A percentile compares a stretch with the other conserved stretches of the same genome.
Evolutionary conservation across 2,329 filamentous ascomycete species (phyloP).

Genomic region (Zymoseptoria passerinii): DNA sequence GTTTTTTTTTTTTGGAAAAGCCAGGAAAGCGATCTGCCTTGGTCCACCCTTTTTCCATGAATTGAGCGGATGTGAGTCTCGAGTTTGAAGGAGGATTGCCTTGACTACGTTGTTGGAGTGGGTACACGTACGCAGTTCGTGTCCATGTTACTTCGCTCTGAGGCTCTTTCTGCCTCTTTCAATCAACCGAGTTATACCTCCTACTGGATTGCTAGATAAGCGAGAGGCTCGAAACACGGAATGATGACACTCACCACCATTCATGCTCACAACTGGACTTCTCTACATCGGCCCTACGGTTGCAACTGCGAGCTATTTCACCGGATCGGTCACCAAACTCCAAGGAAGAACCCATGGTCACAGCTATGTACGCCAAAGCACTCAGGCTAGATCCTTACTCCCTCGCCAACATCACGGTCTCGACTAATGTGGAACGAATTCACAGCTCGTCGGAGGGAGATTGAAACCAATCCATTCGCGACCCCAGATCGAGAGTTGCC

Average conservation of each 20-base stretch:
- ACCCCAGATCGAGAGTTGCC: slow-evolving; percentile 18
- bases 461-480: slow-evolving; percentile 15
- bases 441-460: slow-evolving; percentile 7
- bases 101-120: too few relatives aligned
- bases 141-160: too few relatives aligned
- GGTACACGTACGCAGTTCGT: too few relatives aligned
- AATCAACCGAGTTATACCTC: too few relatives aligned
- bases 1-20: too few relatives aligned
- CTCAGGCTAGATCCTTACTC: slow-evolving; percentile 8
- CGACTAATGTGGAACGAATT: slow-evolving; percentile 16
- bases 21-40: too few relatives aligned
- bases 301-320: slow-evolving; percentile 12
- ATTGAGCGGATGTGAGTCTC: too few relatives aligned
- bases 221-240: slow-evolving; percentile 2
- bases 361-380: slow-evolving; percentile 11
- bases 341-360: slow-evolving; percentile 13
- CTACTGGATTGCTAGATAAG: slow-evolving; percentile 5
- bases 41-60: too few relatives aligned
- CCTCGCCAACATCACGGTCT: slow-evolving; percentile 9
- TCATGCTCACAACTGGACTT: slow-evolving; percentile 14
- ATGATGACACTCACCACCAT: slow-evolving; percentile 4
- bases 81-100: too few relatives aligned
- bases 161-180: slow-evolving; percentile 14
- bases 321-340: slow-evolving; percentile 15
- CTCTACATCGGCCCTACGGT: slow-evolving; percentile 13